phyloP scores from a whole-genome alignment of 805 yeast species.

The Candida nitratophila region DNA sequence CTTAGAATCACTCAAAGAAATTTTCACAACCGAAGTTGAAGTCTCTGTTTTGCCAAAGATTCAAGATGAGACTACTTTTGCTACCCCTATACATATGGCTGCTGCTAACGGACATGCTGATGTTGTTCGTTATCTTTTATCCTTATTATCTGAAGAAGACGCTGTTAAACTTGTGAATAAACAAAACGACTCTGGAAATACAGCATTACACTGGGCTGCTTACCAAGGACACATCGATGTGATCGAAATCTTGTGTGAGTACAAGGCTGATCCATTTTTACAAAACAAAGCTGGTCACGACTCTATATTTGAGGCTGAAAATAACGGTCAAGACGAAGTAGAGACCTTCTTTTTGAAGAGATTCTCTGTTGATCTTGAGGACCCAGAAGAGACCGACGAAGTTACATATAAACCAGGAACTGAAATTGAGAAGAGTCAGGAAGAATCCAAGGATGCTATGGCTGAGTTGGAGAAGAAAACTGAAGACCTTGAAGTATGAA shows the following conservation, averaged over 20 bases:
- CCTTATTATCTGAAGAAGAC: conserved; percentile 36
- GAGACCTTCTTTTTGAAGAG: conserved; percentile 71
- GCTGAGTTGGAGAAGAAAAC: conserved; percentile 25
- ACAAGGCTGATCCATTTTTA: conserved; percentile 72
- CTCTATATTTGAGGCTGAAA: conserved; percentile 83
- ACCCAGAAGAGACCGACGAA: conserved; percentile 25
- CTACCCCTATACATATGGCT: conserved; percentile 91
- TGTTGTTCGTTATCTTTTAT: conserved; percentile 52
- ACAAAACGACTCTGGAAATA: conserved; percentile 79
- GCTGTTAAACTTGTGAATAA: conserved; percentile 40
- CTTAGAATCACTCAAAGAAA: conserved; percentile 60
- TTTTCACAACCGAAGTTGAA: conserved; percentile 51
- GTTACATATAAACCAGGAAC: conserved; percentile 37
- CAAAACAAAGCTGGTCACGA: conserved; percentile 77
- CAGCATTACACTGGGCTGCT: conserved; percentile 96
- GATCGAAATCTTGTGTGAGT: conserved; percentile 66
- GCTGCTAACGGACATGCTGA: conserved; percentile 88
- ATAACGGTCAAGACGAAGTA: conserved; percentile 64
- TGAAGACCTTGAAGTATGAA: conserved; percentile 21
- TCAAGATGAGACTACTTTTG: conserved; percentile 54
- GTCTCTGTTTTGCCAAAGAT: conserved; percentile 37
- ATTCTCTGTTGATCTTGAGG: conserved; percentile 62
- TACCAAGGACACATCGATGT: conserved; percentile 75
- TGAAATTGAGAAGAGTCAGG: conserved; percentile 41
- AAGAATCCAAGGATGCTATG: conserved; percentile 36